phyloP scores from a whole-genome alignment of 106 monocot species.

The Dioscorea dumetorum region DNA sequence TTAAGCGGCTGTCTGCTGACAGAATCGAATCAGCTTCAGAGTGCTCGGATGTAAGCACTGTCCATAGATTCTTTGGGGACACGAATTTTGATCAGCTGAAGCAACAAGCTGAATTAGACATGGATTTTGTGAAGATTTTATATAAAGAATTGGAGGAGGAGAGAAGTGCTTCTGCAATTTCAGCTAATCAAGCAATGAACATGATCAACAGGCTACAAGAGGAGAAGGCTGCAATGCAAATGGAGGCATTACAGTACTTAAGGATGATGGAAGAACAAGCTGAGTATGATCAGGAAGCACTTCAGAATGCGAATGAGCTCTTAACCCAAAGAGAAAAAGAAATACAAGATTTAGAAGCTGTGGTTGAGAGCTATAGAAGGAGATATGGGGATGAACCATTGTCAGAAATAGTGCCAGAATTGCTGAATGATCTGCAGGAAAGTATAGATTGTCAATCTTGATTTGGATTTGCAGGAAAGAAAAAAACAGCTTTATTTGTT shows the following conservation, averaged over 20 bases:
- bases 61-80: constrained; percentile 62
- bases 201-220: constrained; percentile 98
- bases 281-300: constrained; percentile 79
- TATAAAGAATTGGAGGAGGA: constrained; percentile 94
- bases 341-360: constrained; percentile 57
- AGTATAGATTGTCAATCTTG: too few species aligned
- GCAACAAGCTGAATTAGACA: constrained; percentile 48
- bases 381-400: constrained; percentile 21
- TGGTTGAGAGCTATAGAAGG: constrained; percentile 46
- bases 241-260: constrained; percentile 88
- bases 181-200: constrained; percentile 90
- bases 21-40: constrained; percentile 35
- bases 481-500: too few species aligned
- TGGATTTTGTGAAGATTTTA: constrained; percentile 42
- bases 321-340: constrained; percentile 68
- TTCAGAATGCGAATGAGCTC: constrained; percentile 49
- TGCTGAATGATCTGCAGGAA: too few species aligned
- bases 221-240: constrained; percentile 92
- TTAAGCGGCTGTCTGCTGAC: constrained; percentile 31
- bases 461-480: too few species aligned
- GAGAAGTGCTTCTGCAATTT: constrained; percentile 77
- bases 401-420: constrained; percentile 1
- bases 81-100: constrained; percentile 37
- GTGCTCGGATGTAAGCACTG: constrained; percentile 37
- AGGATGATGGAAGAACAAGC: constrained; percentile 98